Conservation (phyloP, 768 basidiomycete genomes). For the Tricholoma sp. region DNA sequence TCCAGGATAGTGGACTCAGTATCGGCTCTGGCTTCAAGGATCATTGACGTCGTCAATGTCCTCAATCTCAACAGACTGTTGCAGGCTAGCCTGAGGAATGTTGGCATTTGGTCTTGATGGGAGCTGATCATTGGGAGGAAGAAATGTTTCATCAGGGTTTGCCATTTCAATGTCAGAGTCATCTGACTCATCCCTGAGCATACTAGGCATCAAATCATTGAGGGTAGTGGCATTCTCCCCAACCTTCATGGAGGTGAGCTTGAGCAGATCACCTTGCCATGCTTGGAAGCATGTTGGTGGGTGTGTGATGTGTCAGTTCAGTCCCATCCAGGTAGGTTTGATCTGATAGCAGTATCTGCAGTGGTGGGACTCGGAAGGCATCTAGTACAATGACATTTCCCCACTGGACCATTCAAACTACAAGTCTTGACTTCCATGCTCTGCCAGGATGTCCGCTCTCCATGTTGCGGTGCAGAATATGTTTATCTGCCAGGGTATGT, state of each 20-base stretch:
- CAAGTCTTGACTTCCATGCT: too few species aligned
- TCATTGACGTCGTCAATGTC: not conserved
- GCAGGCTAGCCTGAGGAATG: not conserved
- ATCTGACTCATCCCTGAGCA: not conserved
- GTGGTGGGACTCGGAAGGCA: not conserved
- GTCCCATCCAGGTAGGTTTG: not conserved
- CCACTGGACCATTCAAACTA: not conserved
- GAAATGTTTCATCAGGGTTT: not conserved
- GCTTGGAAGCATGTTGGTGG: not conserved
- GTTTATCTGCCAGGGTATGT: not conserved
- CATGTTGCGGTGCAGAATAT: not conserved
- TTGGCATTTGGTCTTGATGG: not conserved
- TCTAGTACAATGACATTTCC: not conserved
- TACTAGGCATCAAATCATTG: not conserved
- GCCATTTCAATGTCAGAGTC: not conserved
- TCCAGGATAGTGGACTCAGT: constrained; percentile 1
- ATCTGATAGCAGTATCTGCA: constrained; percentile 2
- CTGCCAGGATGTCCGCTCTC: not conserved
- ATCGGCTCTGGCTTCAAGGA: not conserved
- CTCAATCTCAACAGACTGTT: not conserved
- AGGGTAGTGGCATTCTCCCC: not conserved
- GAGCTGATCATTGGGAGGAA: not conserved
- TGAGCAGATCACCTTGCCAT: constrained; percentile 2
- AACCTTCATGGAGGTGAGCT: not conserved
- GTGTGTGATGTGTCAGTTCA: constrained; percentile 2